Evolutionary conservation across 306 rosid genomes (phyloP), one percentile per base, ranked within the genome.

Genomic region (Cyamopsis tetragonoloba): DNA sequence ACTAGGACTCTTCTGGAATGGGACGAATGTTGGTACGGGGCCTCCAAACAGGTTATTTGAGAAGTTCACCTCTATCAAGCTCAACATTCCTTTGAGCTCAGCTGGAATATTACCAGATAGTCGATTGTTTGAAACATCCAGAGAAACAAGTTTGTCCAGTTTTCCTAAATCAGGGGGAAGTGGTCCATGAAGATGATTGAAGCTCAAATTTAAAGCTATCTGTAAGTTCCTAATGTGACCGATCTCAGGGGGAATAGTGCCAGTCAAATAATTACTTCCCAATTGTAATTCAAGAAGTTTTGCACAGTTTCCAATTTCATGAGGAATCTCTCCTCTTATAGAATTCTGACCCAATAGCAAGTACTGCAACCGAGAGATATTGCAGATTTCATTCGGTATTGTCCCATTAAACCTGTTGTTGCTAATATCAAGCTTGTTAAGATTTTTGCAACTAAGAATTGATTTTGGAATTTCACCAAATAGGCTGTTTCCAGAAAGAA

Each of bases 11-110:
- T 90, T 95, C 70, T 95, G 97, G 77, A 95, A 95, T 30, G 99
- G 99, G 13, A 79, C 88, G 20, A 95, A 95, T 47, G 76, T 46
- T 4, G 99, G 99, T 7, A 90, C 86, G 1, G 90, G 86, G 22
- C 99, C 97, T 28, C 74, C 81, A 62, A 95, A 79, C 54, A 84
- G 80, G 77, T 95, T 90, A 76, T 90, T 90, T 14, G 99, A 95
- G 70, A 95, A 95, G 83, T 95, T 88, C 44, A 95, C 97, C 84
- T 95, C 99, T 64, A 95, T 90, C 86, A 95, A 81, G 81, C 99
- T 95, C 86, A 95, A 48, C 99, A 95, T 85, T 57, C 99, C 99
- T 82, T 83, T 90, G 6, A 95, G 83, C 54, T 86, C 97, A 28
- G 81, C 14, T 11, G 99, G 97, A 68, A 95, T 90, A 42, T 53